Conservation (phyloP, 2,329 filamentous ascomycete species). For the Pyrenophora teres region DNA sequence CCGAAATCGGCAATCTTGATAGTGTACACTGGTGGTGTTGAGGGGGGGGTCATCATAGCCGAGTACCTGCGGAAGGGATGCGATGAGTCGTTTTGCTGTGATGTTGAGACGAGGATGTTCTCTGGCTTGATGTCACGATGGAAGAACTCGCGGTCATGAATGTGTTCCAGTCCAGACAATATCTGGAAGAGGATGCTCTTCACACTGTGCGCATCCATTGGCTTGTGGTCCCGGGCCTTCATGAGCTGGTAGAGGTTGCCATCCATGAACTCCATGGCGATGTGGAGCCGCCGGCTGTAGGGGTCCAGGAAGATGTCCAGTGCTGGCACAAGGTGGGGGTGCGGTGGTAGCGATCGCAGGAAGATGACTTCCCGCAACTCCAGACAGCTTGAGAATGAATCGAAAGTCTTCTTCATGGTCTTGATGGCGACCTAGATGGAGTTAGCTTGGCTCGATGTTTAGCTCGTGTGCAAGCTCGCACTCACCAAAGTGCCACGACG, state of each 20-base stretch:
- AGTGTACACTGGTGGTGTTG: conserved; percentile 89
- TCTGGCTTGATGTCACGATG: conserved; percentile 99
- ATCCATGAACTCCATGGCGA: conserved; percentile 99
- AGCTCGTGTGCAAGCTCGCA: conserved; percentile 46
- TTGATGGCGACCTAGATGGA: conserved; percentile 86
- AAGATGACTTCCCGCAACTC: conserved; percentile 98
- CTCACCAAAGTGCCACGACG: conserved; percentile 87
- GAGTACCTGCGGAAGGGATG: conserved; percentile 94
- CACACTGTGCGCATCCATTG: conserved; percentile 83
- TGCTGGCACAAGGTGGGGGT: conserved; percentile 93
- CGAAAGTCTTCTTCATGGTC: conserved; percentile 99
- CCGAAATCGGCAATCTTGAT: conserved; percentile 99
- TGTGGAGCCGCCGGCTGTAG: conserved; percentile 93
- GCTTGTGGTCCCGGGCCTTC: conserved; percentile 97
- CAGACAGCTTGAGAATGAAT: conserved; percentile 85
- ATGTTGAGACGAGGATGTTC: conserved; percentile 96
- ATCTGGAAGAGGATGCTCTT: conserved; percentile 99
- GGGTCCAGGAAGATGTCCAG: conserved; percentile 98
- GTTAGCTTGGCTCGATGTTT: conserved; percentile 25
- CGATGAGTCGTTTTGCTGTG: conserved; percentile 76
- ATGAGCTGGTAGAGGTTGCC: conserved; percentile 98
- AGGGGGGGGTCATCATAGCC: conserved; percentile 88
- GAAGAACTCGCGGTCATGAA: conserved; percentile 96
- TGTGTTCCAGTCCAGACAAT: conserved; percentile 92
- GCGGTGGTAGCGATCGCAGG: conserved; percentile 81